A percentile compares a stretch with the other conserved stretches of the same genome.
phyloP scores from a whole-genome alignment of 345 rosid species.

The Eutrema heterophyllum region DNA sequence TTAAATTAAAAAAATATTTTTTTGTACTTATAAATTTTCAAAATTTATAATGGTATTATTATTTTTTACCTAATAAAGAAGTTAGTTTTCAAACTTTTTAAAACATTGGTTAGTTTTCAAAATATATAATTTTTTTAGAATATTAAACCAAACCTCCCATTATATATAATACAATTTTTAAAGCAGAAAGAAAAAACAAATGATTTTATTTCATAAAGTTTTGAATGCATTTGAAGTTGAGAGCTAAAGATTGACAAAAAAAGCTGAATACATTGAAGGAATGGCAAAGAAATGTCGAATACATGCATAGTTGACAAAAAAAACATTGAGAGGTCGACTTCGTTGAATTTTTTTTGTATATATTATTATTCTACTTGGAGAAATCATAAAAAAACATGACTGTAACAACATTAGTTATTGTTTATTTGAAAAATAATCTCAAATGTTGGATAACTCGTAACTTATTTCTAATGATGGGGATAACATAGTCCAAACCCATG shows the following conservation, averaged over 20 bases:
- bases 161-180: background rate
- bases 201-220: slow-evolving; percentile 10
- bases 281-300: background rate
- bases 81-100: no score
- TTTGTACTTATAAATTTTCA: no score
- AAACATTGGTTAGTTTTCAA: no score
- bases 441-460: slow-evolving; percentile 18
- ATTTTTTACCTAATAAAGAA: no score
- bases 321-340: background rate
- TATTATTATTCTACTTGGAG: background rate
- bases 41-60: no score
- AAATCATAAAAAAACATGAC: background rate
- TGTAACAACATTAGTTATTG: background rate
- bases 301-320: slow-evolving; percentile 23
- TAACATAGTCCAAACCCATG: slow-evolving; percentile 14
- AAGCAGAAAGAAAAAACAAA: background rate
- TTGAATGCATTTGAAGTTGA: slow-evolving; percentile 14
- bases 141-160: no score
- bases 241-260: slow-evolving; percentile 8
- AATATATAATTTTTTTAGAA: no score
- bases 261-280: slow-evolving; percentile 18
- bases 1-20: no score
- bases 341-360: background rate
- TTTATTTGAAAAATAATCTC: slow-evolving; percentile 1
- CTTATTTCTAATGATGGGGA: slow-evolving; percentile 15